Percentiles rank a stretch among this genome's conserved stretches.
Evolutionary conservation across 2,329 filamentous ascomycete genomes (phyloP).

Genomic region (Cryoendolithus antarcticus): DNA sequence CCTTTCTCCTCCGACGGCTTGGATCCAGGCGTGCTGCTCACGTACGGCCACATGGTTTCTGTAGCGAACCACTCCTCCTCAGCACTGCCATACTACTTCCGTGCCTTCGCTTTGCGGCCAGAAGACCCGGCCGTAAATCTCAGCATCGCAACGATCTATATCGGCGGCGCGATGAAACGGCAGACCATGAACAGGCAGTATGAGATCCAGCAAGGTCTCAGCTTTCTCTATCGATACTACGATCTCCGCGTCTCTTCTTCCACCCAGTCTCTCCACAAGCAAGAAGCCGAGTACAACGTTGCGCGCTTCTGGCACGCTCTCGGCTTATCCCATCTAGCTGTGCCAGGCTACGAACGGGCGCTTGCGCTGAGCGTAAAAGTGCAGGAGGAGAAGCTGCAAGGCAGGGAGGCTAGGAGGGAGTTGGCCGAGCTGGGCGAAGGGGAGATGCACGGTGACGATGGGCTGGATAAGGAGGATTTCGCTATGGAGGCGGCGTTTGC

Average conservation of each 20-base stretch:
- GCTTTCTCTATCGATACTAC: constrained; percentile 68
- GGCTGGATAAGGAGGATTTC: constrained; percentile 44
- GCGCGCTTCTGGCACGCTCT: constrained; percentile 65
- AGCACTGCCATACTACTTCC: constrained; percentile 77
- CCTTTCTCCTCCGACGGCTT: constrained; percentile 31
- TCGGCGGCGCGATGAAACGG: constrained; percentile 80
- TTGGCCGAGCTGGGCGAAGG: constrained; percentile 3
- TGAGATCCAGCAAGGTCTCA: constrained; percentile 70
- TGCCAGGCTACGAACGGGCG: constrained; percentile 56
- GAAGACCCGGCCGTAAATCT: constrained; percentile 68
- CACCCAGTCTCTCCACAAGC: constrained; percentile 23
- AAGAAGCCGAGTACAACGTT: constrained; percentile 75
- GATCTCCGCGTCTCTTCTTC: constrained; percentile 39
- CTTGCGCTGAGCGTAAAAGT: constrained; percentile 39
- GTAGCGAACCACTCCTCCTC: constrained; percentile 71
- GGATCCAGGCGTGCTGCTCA: constrained; percentile 69
- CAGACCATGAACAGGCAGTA: constrained; percentile 85
- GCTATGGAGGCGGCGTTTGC: constrained; percentile 63
- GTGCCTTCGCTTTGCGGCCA: constrained; percentile 53
- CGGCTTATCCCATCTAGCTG: constrained; percentile 59
- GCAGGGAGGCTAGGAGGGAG: constrained; percentile 7
- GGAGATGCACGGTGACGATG: constrained; percentile 13
- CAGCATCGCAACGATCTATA: constrained; percentile 69
- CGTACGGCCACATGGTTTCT: constrained; percentile 84
- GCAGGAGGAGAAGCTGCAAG: constrained; percentile 29